These are phyloP conservation scores for Cinchona pubescens DNA, from an alignment of 257 asterid species.

Conservation along the genomic window DNA sequence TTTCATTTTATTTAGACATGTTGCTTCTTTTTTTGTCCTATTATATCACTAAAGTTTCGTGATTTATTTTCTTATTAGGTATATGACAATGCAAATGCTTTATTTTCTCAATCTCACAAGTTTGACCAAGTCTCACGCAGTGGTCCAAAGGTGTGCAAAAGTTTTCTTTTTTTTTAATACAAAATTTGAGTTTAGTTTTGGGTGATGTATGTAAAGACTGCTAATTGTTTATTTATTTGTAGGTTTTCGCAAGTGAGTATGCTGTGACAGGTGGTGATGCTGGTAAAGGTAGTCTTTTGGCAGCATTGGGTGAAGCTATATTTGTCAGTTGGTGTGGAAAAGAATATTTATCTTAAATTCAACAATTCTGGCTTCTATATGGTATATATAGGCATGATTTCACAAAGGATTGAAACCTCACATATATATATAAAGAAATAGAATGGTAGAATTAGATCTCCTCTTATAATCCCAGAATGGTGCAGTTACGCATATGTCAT, in stretches of 20 bases:
- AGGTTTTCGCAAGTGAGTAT: conserved; percentile 98
- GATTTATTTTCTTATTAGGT: conserved; percentile 44
- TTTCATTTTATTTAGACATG: neutral
- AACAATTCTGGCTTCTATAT: neutral
- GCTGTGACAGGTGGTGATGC: conserved; percentile 87
- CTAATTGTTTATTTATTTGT: conserved; percentile 19
- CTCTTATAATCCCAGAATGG: no score
- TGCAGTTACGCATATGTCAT: no score
- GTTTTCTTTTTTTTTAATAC: conserved; percentile 9
- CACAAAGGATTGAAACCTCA: neutral
- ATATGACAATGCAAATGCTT: conserved; percentile 54
- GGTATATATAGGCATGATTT: neutral
- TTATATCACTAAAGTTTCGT: neutral
- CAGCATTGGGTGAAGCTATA: conserved; percentile 89
- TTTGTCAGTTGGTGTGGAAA: conserved; percentile 86
- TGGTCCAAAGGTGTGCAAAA: conserved; percentile 83
- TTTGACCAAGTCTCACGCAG: conserved; percentile 57
- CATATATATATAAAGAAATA: no score
- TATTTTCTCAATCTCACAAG: conserved; percentile 46
- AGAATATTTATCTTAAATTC: conserved; percentile 33
- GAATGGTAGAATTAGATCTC: no score
- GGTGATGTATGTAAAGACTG: conserved; percentile 7
- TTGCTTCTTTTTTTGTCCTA: neutral
- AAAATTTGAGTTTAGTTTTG: conserved; percentile 8
- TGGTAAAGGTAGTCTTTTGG: conserved; percentile 83